Evolutionary conservation across 1,284 basidiomycete genomes (phyloP), one percentile per base, ranked within the genome.

Genomic region (Rhodotorula sp.): DNA sequence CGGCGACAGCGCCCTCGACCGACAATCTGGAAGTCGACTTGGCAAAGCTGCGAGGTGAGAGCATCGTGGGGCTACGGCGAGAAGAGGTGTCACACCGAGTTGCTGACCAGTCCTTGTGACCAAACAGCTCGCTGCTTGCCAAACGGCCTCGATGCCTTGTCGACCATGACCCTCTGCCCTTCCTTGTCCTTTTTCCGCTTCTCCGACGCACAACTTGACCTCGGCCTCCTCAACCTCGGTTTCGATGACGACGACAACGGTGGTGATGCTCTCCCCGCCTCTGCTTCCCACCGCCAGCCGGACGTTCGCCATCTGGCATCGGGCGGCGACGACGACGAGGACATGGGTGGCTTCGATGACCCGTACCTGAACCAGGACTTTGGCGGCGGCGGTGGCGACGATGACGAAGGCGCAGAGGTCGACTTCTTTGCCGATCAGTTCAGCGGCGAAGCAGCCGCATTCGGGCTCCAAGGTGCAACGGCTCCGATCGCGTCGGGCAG

Each of bases 171-270:
- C 44, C 93, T 97, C 66, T 89, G 89, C 8, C 88, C 89, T 66
- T 91, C 91, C 1, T 84, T 97, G 0, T 83, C 86, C 10, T 86
- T 84, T 37, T 97, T 97, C 83, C 86, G 88, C 4, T 96, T 96
- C 78, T 75, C 70, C 24, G 78, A 78, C 24, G 65, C 70, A 26
- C 37, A 58, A 24, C 66, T 63, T 59, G 73, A 73, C 30, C 72
- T 79, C 59, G 89, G 76, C 81, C 84, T 72, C 81, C 73, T 64
- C 44, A 63, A 72, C 51, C 69, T 75, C 54, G 63, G 67, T 33
- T 64, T 62, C 61, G 69, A 67, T 24, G 44, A 65, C 8, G 82
- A 78, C 20, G 78, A 79, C 26, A 82, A 83, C 49, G 82, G 83
- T 54, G 10, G 44, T 30, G 6, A n/a, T 24, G 10, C 30, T 7